Evolutionary conservation across 345 rosid species (phyloP), one percentile per base, ranked within the genome.

Genomic region (Viola odorata): DNA sequence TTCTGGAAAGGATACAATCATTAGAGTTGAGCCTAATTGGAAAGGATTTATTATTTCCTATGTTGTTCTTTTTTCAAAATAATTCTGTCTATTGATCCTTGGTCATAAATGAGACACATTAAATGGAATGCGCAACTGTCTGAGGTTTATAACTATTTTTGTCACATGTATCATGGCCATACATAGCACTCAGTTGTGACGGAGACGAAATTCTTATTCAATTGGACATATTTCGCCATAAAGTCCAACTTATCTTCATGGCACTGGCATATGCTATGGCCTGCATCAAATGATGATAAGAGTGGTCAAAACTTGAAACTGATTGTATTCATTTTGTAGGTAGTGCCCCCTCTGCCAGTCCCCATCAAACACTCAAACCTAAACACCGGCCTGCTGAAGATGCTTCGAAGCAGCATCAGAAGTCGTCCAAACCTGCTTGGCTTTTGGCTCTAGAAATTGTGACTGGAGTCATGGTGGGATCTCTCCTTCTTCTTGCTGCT

Each of bases 391-490:
- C 89, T 69, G 62, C 78, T 56, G 74, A 68, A 66, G 81, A 65
- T 53, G 71, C 60, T 66, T 61, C 83, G 63, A 83, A 80, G 76
- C 64, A 58, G 42, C 91, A 79, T 67, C 81, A 56, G 40, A 69
- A 59, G 63, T 49, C 78, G 68, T 76, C 96, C 16, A 86, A 71
- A 75, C 99, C 99, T 49, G 55, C 74, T 32, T 94, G 99, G 97
- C 83, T 90, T 70, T 84, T 85, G 64, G 82, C 78, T 54, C 76
- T 90, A 59, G 99, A 94, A 80, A 79, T 94, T 60, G 86, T 77
- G 67, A 88, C 96, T 5, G 97, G 96, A 66, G 73, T 79, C 71
- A 80, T 82, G 92, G 87, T 82, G 61, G 97, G 89, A 47, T 47
- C 50, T 4, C 50, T 47, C 50, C 5, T 82, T 71, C 72, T 90